Evolutionary conservation across 2,329 filamentous ascomycete genomes (phyloP), one percentile per base, ranked within the genome.

Genomic region (Exophiala lecanii-corni): DNA sequence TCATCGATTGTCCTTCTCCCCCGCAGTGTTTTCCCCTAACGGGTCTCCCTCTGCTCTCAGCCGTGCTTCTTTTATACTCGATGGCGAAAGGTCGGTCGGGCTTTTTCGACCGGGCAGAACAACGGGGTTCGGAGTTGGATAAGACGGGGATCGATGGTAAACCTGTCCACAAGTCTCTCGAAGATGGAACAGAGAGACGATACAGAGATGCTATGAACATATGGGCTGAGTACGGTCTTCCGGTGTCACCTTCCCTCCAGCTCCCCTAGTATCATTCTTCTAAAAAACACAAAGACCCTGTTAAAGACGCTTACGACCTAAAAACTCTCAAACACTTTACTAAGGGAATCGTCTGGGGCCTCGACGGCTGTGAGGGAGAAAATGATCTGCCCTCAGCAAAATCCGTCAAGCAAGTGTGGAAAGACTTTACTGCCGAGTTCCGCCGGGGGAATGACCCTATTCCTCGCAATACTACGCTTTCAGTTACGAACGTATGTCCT

Each of bases 1-100:
- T 37, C 5, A 37, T 37, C 31, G n/a, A 41, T 26, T 41, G 31
- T 41, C 39, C 39, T 41, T 36, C 31, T 41, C 36, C 20, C 39
- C 36, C 35, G 34, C 25, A 25, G 4, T 36, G 39, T 35, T 36
- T 41, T 34, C 19, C 16, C 23, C 25, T 13, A 41, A 33, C 30
- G 39, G 26, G 28, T 34, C 25, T 41, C 39, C 30, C 30, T 41
- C 30, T 25, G 10, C 39, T 34, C 9, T 41, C 39, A 15, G 37
- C 25, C 15, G 25, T 40, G 12, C 37, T 40, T 9, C 17, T 31
- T 33, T 7, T 30, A 25, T 18, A 5, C 37, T 32, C 25, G 25
- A 33, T 40, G 25, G 37, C 25, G 25, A 40, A 40, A 33, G 37
- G 37, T 32, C 37, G 37, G 15, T 13, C 12, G 23, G 25, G 35